A percentile compares a stretch with the other conserved stretches of the same genome.
These are phyloP conservation scores for Diaporthe aspalathi DNA, from an alignment of 2,329 filamentous ascomycete species.

Conservation along the genomic window DNA sequence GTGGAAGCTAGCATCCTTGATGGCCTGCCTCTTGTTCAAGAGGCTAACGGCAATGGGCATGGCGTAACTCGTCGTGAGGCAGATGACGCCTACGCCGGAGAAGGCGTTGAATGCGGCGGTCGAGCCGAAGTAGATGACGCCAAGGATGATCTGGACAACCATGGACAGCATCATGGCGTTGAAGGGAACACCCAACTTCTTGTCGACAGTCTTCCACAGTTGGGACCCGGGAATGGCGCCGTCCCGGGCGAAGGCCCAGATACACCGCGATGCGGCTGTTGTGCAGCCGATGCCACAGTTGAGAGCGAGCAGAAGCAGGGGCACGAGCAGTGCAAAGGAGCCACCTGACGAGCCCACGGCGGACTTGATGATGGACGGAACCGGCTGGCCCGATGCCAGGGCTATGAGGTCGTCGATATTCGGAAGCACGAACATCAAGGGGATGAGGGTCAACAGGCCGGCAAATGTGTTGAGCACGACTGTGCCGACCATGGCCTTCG, in stretches of 20 bases:
- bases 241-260: slow-evolving; percentile 78
- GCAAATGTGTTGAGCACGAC: slow-evolving; percentile 74
- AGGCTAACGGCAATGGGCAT: slow-evolving; percentile 74
- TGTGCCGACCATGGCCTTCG: slow-evolving; percentile 78
- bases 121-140: slow-evolving; percentile 77
- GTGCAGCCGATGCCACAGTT: slow-evolving; percentile 78
- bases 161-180: slow-evolving; percentile 81
- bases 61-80: slow-evolving; percentile 75
- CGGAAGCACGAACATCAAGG: slow-evolving; percentile 76
- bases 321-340: slow-evolving; percentile 71
- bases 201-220: slow-evolving; percentile 71
- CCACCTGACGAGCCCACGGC: slow-evolving; percentile 71
- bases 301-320: slow-evolving; percentile 73
- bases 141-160: slow-evolving; percentile 72
- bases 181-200: slow-evolving; percentile 71
- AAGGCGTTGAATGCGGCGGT: slow-evolving; percentile 78
- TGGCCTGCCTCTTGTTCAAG: slow-evolving; percentile 68
- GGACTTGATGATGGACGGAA: slow-evolving; percentile 71
- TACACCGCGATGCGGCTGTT: slow-evolving; percentile 74
- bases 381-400: slow-evolving; percentile 69
- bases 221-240: slow-evolving; percentile 74
- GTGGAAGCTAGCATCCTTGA: slow-evolving; percentile 68
- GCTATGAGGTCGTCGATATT: slow-evolving; percentile 66
- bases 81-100: slow-evolving; percentile 77
- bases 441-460: slow-evolving; percentile 76